Base-by-base conservation (phyloP, 805 yeast genomes). In the Pichia membranifaciens region DNA sequence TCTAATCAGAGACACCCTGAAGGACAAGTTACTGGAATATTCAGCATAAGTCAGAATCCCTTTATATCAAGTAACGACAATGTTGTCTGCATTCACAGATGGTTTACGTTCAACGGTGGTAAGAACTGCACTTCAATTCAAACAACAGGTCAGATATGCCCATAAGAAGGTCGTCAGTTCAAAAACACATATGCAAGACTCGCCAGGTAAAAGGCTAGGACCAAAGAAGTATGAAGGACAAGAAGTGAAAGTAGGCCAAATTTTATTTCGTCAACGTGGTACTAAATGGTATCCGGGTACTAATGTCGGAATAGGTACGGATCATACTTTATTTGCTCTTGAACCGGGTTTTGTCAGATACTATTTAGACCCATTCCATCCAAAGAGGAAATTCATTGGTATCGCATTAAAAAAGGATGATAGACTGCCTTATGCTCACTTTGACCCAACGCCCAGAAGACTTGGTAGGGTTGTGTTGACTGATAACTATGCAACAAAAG, bases 331-430 rank as follows among this genome's bases (percentile, higher is more conserved):
- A 29, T 88, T 74, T 65, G 96, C 99, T 3, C 59, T 73, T 32
- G 98, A 93, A 62, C 96, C 96, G 3, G 99, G 99, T 22, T 88
- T 72, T 64, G 97, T 91, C 28, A 78, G 95, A 53, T 93, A 79
- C 68, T 93, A 93, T 67, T 70, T 83, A 51, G 96, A 93, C 70
- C 98, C 99, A 5, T 93, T 93, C 74, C 98, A 93, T 61, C 97
- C 98, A 38, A 79, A 81, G 63, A 81, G 97, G 62, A 84, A 82
- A 61, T 87, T 87, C 61, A 85, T 89, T 53, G 99, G 99, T 35
- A 81, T 93, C 34, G 89, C 96, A 0, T 73, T 93, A 44, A 70
- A 69, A 34, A 74, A 75, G 50, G 84, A 81, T 2, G 67, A 77
- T 32, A 69, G 72, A 51, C 74, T 91, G 33, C 99, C 99, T 37